These are phyloP conservation scores for Colletotrichum sansevieriae DNA, from an alignment of 2,329 filamentous ascomycete species.

Conservation along the genomic window DNA sequence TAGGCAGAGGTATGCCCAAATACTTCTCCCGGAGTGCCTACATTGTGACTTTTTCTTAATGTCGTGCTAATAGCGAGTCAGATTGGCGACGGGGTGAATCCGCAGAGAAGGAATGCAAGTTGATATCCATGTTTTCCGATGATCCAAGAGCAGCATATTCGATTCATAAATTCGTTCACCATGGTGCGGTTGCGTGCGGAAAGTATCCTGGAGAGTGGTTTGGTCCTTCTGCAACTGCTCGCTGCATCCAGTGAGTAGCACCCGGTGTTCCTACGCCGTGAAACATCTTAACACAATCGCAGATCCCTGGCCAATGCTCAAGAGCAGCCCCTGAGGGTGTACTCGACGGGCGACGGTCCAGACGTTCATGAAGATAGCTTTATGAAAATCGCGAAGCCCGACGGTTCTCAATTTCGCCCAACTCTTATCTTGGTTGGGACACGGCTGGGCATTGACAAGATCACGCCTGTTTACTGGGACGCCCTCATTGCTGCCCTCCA, in stretches of 20 bases:
- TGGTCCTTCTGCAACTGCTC: slow-evolving; percentile 94
- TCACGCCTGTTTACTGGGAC: slow-evolving; percentile 95
- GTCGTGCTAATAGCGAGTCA: slow-evolving; percentile 41
- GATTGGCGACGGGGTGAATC: slow-evolving; percentile 80
- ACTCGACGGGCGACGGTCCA: slow-evolving; percentile 88
- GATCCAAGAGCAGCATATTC: slow-evolving; percentile 89
- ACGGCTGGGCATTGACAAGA: slow-evolving; percentile 90
- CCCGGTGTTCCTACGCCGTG: slow-evolving; percentile 9
- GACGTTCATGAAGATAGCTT: slow-evolving; percentile 95
- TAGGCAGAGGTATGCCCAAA: slow-evolving; percentile 78
- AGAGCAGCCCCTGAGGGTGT: slow-evolving; percentile 76
- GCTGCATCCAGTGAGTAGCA: slow-evolving; percentile 85
- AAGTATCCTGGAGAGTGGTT: slow-evolving; percentile 99
- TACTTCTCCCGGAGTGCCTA: too few relatives aligned
- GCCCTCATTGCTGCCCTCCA: slow-evolving; percentile 88
- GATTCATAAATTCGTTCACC: slow-evolving; percentile 92
- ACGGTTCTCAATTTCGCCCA: slow-evolving; percentile 77
- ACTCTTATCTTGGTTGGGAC: slow-evolving; percentile 92
- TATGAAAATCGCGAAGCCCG: slow-evolving; percentile 78
- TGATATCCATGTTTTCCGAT: slow-evolving; percentile 89
- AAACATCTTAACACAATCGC: slow-evolving; percentile 2
- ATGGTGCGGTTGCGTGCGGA: slow-evolving; percentile 87
- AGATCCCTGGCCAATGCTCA: slow-evolving; percentile 82
- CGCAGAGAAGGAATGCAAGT: slow-evolving; percentile 72
- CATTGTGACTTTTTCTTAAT: too few relatives aligned